A percentile compares a stretch with the other conserved stretches of the same genome.
These are phyloP conservation scores for Paulownia fortunei DNA, from an alignment of 257 asterid genomes.

Conservation along the genomic window DNA sequence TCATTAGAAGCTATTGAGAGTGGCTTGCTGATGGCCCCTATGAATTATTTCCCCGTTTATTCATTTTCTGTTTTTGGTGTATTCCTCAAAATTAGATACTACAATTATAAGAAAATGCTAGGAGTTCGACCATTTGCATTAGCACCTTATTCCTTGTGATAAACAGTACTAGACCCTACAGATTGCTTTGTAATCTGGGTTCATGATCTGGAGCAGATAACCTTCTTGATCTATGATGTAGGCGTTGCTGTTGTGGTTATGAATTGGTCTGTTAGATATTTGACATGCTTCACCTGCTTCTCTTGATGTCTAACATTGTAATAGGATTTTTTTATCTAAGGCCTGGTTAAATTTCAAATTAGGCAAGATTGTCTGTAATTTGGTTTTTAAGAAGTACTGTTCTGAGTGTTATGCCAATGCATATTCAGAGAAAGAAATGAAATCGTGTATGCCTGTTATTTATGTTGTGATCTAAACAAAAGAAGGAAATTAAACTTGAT, in stretches of 20 bases:
- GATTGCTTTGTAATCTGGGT: neutral
- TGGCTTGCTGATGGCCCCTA: neutral
- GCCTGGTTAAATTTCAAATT: neutral
- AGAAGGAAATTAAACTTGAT: neutral
- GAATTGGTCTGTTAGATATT: neutral
- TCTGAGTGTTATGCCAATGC: slow-evolving; percentile 1
- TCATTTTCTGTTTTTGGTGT: neutral
- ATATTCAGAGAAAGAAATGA: neutral
- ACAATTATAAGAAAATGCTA: neutral
- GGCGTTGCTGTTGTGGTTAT: neutral
- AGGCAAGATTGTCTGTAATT: neutral
- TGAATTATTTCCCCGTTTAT: neutral
- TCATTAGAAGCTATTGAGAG: neutral
- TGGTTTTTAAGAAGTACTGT: neutral
- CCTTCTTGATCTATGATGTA: neutral
- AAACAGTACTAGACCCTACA: neutral
- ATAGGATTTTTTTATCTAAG: neutral
- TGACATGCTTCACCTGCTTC: slow-evolving; percentile 2
- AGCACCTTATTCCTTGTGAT: neutral
- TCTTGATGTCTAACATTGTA: neutral
- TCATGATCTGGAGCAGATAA: neutral
- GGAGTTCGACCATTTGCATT: neutral
- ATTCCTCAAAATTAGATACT: neutral
- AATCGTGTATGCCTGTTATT: neutral
- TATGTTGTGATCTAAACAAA: neutral